Conservation (phyloP, 2,329 filamentous ascomycete genomes). For the Aspergillus unguis region DNA sequence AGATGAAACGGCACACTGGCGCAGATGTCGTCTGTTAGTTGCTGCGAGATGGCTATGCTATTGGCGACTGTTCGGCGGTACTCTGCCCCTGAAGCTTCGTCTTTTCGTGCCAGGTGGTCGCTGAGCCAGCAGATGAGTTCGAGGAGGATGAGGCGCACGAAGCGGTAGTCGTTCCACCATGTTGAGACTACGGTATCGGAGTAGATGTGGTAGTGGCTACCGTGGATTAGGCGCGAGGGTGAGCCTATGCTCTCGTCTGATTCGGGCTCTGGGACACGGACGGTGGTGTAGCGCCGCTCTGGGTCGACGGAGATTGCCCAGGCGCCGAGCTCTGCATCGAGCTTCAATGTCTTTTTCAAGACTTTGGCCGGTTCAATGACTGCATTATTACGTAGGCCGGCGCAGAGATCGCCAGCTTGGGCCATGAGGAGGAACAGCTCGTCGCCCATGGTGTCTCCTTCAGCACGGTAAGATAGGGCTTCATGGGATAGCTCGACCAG, state of each 20-base stretch:
- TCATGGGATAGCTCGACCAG: conserved; percentile 29
- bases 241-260: not conserved
- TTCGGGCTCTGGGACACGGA: not conserved
- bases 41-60: not conserved
- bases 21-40: conserved; percentile 19
- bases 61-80: conserved; percentile 5
- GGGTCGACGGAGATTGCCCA: conserved; percentile 15
- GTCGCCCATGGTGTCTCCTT: conserved; percentile 5
- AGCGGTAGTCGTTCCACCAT: conserved; percentile 24
- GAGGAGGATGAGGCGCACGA: conserved; percentile 21
- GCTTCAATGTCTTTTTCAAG: conserved; percentile 10
- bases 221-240: conserved; percentile 5
- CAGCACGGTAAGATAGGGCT: conserved; percentile 66
- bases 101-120: not conserved
- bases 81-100: not conserved
- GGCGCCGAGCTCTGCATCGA: conserved; percentile 14
- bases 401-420: conserved; percentile 13
- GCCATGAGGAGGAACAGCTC: conserved; percentile 14
- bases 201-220: conserved; percentile 20
- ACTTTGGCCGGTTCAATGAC: not conserved
- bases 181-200: conserved; percentile 14
- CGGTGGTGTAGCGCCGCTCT: conserved; percentile 13
- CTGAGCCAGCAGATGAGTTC: conserved; percentile 8
- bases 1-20: conserved; percentile 18
- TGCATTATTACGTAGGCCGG: not conserved